These are phyloP conservation scores for Wickerhamiella nectarea DNA, from an alignment of 805 yeast genomes.

Conservation along the genomic window DNA sequence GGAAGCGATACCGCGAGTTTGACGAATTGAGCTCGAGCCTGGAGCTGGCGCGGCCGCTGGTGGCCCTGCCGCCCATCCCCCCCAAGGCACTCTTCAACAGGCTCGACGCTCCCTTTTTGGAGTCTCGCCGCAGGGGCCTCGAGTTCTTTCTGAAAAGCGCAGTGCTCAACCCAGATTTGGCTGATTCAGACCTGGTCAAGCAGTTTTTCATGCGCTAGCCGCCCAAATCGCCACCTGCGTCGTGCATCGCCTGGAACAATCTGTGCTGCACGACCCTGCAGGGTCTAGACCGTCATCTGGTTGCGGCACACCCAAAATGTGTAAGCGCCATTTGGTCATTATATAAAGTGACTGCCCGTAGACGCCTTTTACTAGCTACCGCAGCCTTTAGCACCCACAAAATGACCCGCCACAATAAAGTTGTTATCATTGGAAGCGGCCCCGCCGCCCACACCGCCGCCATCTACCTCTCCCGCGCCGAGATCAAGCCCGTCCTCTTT, in stretches of 20 bases:
- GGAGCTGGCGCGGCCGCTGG: conserved; percentile 27
- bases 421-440: conserved; percentile 62
- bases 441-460: conserved; percentile 99
- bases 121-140: conserved; percentile 30
- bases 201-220: conserved; percentile 18
- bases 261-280: background rate
- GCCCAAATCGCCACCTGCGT: too few relatives aligned
- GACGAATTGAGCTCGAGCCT: conserved; percentile 34
- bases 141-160: conserved; percentile 35
- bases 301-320: background rate
- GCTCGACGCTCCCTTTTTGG: conserved; percentile 27
- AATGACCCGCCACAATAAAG: conserved; percentile 20
- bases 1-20: conserved; percentile 56
- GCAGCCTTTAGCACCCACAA: conserved; percentile 10
- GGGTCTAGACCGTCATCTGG: background rate
- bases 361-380: conserved; percentile 15
- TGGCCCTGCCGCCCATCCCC: conserved; percentile 33
- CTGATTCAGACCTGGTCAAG: conserved; percentile 25
- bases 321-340: background rate
- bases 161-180: conserved; percentile 31
- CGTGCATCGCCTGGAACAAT: background rate
- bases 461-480: conserved; percentile 91
- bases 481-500: conserved; percentile 80
- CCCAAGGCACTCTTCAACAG: conserved; percentile 29
- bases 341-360: conserved; percentile 10